phyloP scores from a whole-genome alignment of 306 rosid genomes.

The Sindora glabra region DNA sequence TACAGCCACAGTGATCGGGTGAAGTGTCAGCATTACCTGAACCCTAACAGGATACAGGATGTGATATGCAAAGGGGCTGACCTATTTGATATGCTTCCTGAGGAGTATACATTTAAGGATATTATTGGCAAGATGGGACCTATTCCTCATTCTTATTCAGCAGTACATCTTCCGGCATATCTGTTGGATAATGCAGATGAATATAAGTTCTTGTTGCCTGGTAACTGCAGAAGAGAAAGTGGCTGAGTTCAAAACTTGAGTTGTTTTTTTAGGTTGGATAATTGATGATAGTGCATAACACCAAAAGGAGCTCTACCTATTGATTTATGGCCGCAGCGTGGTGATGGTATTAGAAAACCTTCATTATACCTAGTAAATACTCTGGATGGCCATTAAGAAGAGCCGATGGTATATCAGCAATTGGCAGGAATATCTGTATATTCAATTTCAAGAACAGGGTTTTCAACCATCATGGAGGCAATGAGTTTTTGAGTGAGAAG shows the following conservation, averaged over 20 bases:
- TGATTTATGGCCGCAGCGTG: conserved; percentile 13
- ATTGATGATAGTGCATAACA: conserved; percentile 20
- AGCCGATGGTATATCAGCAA: conserved; percentile 18
- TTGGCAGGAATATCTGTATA: conserved; percentile 18
- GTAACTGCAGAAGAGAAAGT: conserved; percentile 79
- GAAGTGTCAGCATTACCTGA: conserved; percentile 63
- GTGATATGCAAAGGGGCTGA: conserved; percentile 70
- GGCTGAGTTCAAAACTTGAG: conserved; percentile 39
- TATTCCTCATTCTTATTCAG: conserved; percentile 80
- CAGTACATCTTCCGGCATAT: conserved; percentile 79
- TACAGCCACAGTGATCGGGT: conserved; percentile 81
- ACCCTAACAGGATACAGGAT: conserved; percentile 63
- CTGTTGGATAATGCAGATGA: conserved; percentile 63
- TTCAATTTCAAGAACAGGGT: conserved; percentile 12
- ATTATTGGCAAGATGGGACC: conserved; percentile 88
- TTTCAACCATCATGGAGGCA: conserved; percentile 15
- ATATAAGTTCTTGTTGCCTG: conserved; percentile 66
- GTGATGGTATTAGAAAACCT: not conserved
- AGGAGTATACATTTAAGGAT: conserved; percentile 80
- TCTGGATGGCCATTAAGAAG: conserved; percentile 22
- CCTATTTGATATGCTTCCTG: conserved; percentile 90
- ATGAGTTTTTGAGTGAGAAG: conserved; percentile 24
- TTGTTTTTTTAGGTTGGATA: not conserved
- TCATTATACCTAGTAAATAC: conserved; percentile 8
- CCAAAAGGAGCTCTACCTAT: conserved; percentile 16